Base-by-base conservation (phyloP, 495 filamentous ascomycete genomes). In the Podospora pseudoanserina region DNA sequence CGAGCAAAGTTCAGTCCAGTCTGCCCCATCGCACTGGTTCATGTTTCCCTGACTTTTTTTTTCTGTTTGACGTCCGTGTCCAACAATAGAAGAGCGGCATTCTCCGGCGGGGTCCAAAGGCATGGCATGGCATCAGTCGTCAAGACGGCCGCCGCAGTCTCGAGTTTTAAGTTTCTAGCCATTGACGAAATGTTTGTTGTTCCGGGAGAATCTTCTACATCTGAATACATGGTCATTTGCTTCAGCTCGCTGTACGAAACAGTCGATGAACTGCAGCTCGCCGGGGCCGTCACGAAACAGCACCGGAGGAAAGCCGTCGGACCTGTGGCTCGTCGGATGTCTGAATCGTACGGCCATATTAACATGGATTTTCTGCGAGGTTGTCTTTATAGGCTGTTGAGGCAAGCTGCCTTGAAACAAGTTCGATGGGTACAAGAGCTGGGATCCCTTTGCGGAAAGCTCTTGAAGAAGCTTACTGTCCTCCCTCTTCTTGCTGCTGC, bases 291-390 rank as follows among this genome's bases (percentile, higher is more conserved):
- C 4, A 63, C 27, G 60, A 19, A 19, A 34, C 28, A 30, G 27
- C 15, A n/a, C 27, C 23, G 28, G 60, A 16, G 30, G 19, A 26
- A 26, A 26, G n/a, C 55, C 23, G 13, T 26, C 32, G 30, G 60
- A 13, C 16, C 27, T 63, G 60, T 63, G 26, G 30, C 64, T 32
- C 44, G 53, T 27, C 65, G 34, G 65, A 18, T 64, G 62, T 63
- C 53, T 66, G 64, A 70, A 64, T 67, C 68, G 60, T 30, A 63
- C 59, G 23, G 55, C n/a, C 11, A 58, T 58, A 19, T 1, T 58
- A 58, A 20, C 55, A 58, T 58, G 55, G n/a, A 58, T 58, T 5
- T 26, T 58, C n/a, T 19, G 5, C 13, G n/a, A 49, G n/a, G 15
- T 58, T 20, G 55, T 58, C n/a, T 58, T 7, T 58, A 58, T 58